These are phyloP conservation scores for Gastrodia elata DNA, from an alignment of 106 monocot genomes.

Conservation along the genomic window DNA sequence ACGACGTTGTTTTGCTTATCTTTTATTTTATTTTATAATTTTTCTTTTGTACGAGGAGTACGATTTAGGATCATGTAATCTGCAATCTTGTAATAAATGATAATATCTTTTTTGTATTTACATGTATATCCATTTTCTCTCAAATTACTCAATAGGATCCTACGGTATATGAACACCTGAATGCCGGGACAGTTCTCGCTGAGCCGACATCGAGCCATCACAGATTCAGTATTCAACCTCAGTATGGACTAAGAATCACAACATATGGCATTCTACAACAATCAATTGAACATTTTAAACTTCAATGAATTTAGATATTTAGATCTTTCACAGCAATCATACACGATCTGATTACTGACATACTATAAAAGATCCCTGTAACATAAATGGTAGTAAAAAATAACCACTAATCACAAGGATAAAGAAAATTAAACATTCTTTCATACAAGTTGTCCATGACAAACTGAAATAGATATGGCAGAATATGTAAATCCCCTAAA, in stretches of 20 bases:
- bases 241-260: background rate
- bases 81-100: no score
- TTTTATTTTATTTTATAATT: no score
- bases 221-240: background rate
- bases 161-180: no score
- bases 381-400: background rate
- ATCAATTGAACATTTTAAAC: background rate
- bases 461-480: background rate
- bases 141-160: no score
- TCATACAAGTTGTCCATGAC: background rate
- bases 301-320: background rate
- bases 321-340: no score
- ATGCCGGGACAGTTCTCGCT: no score
- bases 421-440: background rate
- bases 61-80: no score
- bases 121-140: no score
- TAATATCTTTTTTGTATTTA: no score
- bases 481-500: background rate
- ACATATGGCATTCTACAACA: no score
- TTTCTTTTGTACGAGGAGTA: no score
- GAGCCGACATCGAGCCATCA: background rate
- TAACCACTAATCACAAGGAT: background rate
- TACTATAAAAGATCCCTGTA: background rate
- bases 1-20: no score
- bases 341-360: background rate